Evolutionary conservation across 2,329 filamentous ascomycete genomes (phyloP).

Genomic region (Pezicula carpinea): DNA sequence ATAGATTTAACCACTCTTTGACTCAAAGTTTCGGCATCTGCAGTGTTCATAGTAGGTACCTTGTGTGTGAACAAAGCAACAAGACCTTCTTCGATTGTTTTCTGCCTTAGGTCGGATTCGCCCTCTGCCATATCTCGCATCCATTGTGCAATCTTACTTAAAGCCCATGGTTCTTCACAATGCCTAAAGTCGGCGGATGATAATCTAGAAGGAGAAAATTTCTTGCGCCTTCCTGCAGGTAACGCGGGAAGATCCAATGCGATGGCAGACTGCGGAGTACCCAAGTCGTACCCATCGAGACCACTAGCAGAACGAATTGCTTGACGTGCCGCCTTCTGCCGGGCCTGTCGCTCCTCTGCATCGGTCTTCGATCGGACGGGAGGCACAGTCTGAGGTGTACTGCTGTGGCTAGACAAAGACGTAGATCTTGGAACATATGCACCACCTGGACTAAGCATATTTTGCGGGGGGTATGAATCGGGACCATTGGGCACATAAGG

Average conservation of each 20-base stretch:
- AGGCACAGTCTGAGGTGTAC: constrained; percentile 70
- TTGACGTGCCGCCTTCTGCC: constrained; percentile 47
- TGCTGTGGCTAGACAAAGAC: constrained; percentile 77
- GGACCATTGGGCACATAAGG: constrained; percentile 21
- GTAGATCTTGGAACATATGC: constrained; percentile 64
- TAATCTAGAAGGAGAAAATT: constrained; percentile 82
- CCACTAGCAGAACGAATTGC: constrained; percentile 45
- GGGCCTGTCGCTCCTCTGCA: constrained; percentile 61
- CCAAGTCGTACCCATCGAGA: constrained; percentile 54
- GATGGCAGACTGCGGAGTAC: constrained; percentile 46
- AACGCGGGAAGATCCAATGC: constrained; percentile 81
- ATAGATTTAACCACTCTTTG: constrained; percentile 74
- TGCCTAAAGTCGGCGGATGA: constrained; percentile 75
- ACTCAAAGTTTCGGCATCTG: constrained; percentile 86
- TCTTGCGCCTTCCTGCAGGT: constrained; percentile 72
- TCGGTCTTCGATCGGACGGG: constrained; percentile 94
- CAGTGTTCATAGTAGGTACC: constrained; percentile 97
- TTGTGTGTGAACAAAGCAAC: constrained; percentile 89
- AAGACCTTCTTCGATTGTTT: constrained; percentile 81
- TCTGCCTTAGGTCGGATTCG: constrained; percentile 80
- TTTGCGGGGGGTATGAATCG: constrained; percentile 36
- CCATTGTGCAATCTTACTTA: constrained; percentile 85
- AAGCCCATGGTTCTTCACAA: constrained; percentile 86
- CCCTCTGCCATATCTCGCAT: constrained; percentile 85
- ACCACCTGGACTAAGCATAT: constrained; percentile 30